Evolutionary conservation across 2,329 filamentous ascomycete species (phyloP).

Genomic region (Aureobasidium uvarum): DNA sequence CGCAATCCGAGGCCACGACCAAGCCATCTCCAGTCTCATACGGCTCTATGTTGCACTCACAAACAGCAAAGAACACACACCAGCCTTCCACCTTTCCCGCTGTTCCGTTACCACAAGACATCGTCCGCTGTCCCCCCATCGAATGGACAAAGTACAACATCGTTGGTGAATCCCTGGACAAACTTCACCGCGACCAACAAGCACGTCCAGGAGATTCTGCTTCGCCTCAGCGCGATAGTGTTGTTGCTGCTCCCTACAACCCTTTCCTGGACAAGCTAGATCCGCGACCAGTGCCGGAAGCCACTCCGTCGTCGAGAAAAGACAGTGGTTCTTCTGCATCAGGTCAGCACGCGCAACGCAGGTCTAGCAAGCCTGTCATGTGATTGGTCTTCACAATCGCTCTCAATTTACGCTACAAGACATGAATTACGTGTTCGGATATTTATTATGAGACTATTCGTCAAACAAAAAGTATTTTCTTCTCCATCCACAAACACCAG

Average conservation of each 20-base stretch:
- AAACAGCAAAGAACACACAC: slow-evolving; percentile 25
- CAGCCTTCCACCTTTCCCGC: slow-evolving; percentile 52
- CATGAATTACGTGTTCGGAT: slow-evolving; percentile 22
- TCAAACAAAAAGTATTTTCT: not conserved
- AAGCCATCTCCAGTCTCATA: not conserved
- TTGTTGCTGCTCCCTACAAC: slow-evolving; percentile 59
- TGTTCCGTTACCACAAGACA: slow-evolving; percentile 74
- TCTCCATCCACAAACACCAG: not conserved
- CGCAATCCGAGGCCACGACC: not conserved
- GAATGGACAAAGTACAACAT: slow-evolving; percentile 95
- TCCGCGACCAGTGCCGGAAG: slow-evolving; percentile 29
- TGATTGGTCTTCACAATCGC: not conserved
- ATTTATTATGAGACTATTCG: slow-evolving; percentile 10
- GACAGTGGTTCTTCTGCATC: slow-evolving; percentile 28
- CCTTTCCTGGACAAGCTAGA: slow-evolving; percentile 56
- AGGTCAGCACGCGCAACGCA: not conserved
- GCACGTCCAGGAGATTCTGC: slow-evolving; percentile 52
- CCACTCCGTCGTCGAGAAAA: slow-evolving; percentile 22
- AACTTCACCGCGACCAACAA: slow-evolving; percentile 77
- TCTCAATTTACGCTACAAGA: not conserved
- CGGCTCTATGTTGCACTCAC: slow-evolving; percentile 6
- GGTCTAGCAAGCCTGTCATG: slow-evolving; percentile 1
- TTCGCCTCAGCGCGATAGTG: slow-evolving; percentile 46
- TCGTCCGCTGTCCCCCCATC: slow-evolving; percentile 82
- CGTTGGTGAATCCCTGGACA: slow-evolving; percentile 80